Percentiles rank a stretch among this genome's conserved stretches.
phyloP scores from a whole-genome alignment of 2,329 filamentous ascomycete species.

The Calonectria henricotiae region DNA sequence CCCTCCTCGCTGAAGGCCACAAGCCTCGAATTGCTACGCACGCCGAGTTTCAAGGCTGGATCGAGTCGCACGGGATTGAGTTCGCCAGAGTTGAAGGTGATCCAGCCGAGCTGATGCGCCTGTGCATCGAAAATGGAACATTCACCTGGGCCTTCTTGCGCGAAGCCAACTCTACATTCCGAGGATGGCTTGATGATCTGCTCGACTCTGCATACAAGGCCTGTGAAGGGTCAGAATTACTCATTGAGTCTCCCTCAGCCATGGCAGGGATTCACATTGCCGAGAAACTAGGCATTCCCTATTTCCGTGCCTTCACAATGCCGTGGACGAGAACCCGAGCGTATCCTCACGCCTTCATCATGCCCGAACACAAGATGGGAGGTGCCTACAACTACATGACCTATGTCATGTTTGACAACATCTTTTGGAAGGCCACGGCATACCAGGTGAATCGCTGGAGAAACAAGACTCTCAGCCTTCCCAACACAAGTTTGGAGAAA shows the following conservation, averaged over 20 bases:
- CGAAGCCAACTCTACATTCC: slow-evolving; percentile 90
- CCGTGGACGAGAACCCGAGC: slow-evolving; percentile 97
- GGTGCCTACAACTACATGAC: slow-evolving; percentile 96
- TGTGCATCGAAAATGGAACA: slow-evolving; percentile 97
- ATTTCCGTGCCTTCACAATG: slow-evolving; percentile 99
- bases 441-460: slow-evolving; percentile 95
- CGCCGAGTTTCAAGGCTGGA: slow-evolving; percentile 89
- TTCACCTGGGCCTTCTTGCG: slow-evolving; percentile 93
- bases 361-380: slow-evolving; percentile 93
- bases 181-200: slow-evolving; percentile 94
- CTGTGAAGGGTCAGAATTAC: slow-evolving; percentile 88
- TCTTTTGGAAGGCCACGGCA: slow-evolving; percentile 96
- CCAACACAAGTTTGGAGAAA: slow-evolving; percentile 87
- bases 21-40: slow-evolving; percentile 91
- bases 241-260: slow-evolving; percentile 95
- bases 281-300: slow-evolving; percentile 92
- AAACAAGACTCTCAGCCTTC: slow-evolving; percentile 83
- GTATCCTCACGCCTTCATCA: slow-evolving; percentile 96
- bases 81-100: slow-evolving; percentile 92
- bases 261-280: slow-evolving; percentile 99
- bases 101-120: slow-evolving; percentile 92
- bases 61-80: slow-evolving; percentile 93
- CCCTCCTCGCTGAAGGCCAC: slow-evolving; percentile 89
- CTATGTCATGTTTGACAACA: slow-evolving; percentile 95
- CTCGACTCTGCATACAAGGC: slow-evolving; percentile 86